A percentile compares a stretch with the other conserved stretches of the same genome.
Conservation (phyloP, 2,329 filamentous ascomycete species). For the Exophiala alcalophila region DNA sequence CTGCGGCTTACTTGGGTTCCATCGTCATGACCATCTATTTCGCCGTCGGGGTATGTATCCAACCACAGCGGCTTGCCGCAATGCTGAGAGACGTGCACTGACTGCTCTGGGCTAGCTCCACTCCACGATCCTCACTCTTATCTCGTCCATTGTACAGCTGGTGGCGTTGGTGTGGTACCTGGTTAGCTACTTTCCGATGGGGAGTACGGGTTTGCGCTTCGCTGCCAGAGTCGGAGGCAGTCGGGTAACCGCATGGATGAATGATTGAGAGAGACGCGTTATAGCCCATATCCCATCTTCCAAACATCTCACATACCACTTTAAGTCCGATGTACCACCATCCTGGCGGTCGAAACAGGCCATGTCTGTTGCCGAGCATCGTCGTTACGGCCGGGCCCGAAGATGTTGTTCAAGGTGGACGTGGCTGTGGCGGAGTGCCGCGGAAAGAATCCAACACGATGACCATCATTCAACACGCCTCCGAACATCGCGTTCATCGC, state of each 20-base stretch:
- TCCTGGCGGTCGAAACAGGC: slow-evolving; percentile 3
- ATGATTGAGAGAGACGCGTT: slow-evolving; percentile 11
- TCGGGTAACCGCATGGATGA: slow-evolving; percentile 73
- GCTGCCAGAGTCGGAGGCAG: slow-evolving; percentile 82
- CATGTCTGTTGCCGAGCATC: slow-evolving; percentile 5
- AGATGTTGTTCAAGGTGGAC: no score
- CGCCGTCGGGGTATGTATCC: slow-evolving; percentile 72
- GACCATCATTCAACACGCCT: slow-evolving; percentile 55
- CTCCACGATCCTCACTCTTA: slow-evolving; percentile 77
- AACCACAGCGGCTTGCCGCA: slow-evolving; percentile 73
- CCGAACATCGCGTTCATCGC: slow-evolving; percentile 64
- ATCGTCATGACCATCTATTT: slow-evolving; percentile 89
- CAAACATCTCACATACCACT: no score
- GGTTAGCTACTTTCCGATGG: slow-evolving; percentile 98
- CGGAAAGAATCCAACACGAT: background rate
- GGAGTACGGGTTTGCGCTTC: slow-evolving; percentile 79
- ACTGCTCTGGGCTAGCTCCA: slow-evolving; percentile 82
- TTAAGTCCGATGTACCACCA: slow-evolving; percentile 1
- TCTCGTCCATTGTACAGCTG: slow-evolving; percentile 80
- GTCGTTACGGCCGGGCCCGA: no score
- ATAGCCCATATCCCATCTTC: no score
- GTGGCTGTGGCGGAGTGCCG: background rate
- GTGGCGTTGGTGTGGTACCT: slow-evolving; percentile 86
- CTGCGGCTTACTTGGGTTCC: slow-evolving; percentile 89
- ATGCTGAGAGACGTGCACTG: slow-evolving; percentile 77